phyloP scores from a whole-genome alignment of 208 protist species.

The Naegleria gruberi region DNA sequence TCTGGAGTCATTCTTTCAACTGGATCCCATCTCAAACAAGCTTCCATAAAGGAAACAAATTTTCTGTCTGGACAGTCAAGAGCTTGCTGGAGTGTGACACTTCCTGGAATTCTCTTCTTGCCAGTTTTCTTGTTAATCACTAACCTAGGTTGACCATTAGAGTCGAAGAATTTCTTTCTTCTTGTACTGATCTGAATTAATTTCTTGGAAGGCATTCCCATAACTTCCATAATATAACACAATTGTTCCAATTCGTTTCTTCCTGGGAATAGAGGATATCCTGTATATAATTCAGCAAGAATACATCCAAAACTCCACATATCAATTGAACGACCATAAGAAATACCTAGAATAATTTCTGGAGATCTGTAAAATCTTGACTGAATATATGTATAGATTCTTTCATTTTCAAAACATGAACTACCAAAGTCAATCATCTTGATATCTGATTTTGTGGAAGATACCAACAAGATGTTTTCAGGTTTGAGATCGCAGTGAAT shows the following conservation, averaged over 20 bases:
- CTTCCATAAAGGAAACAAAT: constrained; percentile 52
- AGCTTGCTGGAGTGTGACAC: constrained; percentile 37
- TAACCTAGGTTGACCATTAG: constrained; percentile 36
- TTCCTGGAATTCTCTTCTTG: constrained; percentile 47
- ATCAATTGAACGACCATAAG: constrained; percentile 82
- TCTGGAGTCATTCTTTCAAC: constrained; percentile 3
- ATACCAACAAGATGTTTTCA: constrained; percentile 62
- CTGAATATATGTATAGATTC: constrained; percentile 81
- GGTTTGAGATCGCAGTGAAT: constrained; percentile 34
- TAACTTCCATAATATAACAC: constrained; percentile 79
- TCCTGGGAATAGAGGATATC: constrained; percentile 83
- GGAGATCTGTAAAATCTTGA: constrained; percentile 89
- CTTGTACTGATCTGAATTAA: constrained; percentile 50
- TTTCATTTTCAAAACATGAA: constrained; percentile 77
- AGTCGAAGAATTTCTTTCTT: constrained; percentile 62
- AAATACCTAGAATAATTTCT: constrained; percentile 84
- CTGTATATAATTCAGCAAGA: constrained; percentile 83
- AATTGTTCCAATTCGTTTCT: constrained; percentile 81
- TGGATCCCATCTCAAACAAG: constrained; percentile 35
- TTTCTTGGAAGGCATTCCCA: constrained; percentile 62
- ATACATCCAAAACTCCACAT: constrained; percentile 95
- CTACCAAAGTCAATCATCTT: constrained; percentile 95
- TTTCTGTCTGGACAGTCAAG: constrained; percentile 42
- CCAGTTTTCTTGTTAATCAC: constrained; percentile 45
- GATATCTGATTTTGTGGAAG: constrained; percentile 60